Conservation (phyloP, 1,284 basidiomycete species). For the Trametes hirsuta region DNA sequence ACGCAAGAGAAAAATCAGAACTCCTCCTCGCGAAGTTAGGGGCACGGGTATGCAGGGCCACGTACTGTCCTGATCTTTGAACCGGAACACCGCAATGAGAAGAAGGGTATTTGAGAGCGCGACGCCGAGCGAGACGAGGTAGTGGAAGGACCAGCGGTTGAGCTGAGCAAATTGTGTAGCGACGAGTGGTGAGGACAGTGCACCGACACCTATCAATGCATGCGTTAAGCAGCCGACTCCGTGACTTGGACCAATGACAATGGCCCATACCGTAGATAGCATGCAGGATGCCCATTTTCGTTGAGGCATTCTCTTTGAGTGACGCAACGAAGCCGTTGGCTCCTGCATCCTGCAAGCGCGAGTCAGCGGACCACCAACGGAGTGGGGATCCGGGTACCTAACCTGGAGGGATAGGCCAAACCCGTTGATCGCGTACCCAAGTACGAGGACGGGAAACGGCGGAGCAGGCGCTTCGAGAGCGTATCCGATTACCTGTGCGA, state of each 20-base stretch:
- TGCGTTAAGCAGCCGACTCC: background rate
- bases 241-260: background rate
- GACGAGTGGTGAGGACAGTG: constrained; percentile 60
- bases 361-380: background rate
- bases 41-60: background rate
- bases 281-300: constrained; percentile 69
- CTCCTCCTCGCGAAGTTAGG: background rate
- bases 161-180: constrained; percentile 64
- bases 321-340: constrained; percentile 58
- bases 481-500: constrained; percentile 52
- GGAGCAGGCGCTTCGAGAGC: constrained; percentile 58
- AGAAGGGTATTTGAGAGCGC: constrained; percentile 48
- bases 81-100: constrained; percentile 53
- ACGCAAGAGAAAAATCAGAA: background rate
- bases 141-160: constrained; percentile 65
- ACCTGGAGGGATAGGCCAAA: constrained; percentile 46
- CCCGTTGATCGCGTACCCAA: constrained; percentile 64
- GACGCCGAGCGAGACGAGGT: constrained; percentile 60
- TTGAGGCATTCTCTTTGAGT: constrained; percentile 46
- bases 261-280: constrained; percentile 41
- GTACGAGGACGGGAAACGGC: constrained; percentile 68
- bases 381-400: background rate
- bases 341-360: constrained; percentile 48
- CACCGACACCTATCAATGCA: constrained; percentile 52
- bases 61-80: constrained; percentile 58